Evolutionary conservation across 2,329 filamentous ascomycete species (phyloP), one percentile per base, ranked within the genome.

Genomic region (Diaporthe sp.): DNA sequence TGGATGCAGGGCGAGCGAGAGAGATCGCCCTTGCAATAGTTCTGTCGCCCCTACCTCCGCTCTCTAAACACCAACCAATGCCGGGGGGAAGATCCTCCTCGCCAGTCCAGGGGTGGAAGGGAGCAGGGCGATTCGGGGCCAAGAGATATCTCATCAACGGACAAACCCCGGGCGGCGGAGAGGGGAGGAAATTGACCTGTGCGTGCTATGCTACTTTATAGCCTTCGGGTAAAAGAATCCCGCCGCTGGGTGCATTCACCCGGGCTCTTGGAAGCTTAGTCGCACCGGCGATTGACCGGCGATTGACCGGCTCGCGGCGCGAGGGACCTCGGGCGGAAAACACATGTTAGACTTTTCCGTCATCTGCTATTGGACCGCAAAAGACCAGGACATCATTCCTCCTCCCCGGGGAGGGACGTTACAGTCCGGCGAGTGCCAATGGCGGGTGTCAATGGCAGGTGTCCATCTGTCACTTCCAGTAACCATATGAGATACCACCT

Each of bases 181-280:
- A n/a, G 57, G 57, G 15, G 17, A 47, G 15, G 25, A 47, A 5
- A 10, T 15, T 3, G 25, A 47, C 28, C 9, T 22, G 25, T 31
- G n/a, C 3, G 42, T 65, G 42, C 34, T 17, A 10, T 39, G 12
- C 15, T 15, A 37, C 8, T 2, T 13, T 65, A 67, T 34, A 34
- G 6, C 61, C 42, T 67, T 34, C 42, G 61, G 61, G 22, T 67
- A 22, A 49, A 44, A 44, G 10, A 17, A 4, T n/a, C 65, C 34
- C 65, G 37, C 49, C 65, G n/a, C 8, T 70, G 49, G 47, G 47
- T 68, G 65, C 34, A 70, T n/a, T 25, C 31, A 39, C 20, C 47
- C 47, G 22, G 31, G 31, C 15, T 34, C 31, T 42, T 42, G 13
- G 13, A 39, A 51, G 25, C 65, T 55, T 70, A 42, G n/a, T 70